Evolutionary conservation across 2,329 filamentous ascomycete genomes (phyloP), one percentile per base, ranked within the genome.

Genomic region (Fusarium sp.): DNA sequence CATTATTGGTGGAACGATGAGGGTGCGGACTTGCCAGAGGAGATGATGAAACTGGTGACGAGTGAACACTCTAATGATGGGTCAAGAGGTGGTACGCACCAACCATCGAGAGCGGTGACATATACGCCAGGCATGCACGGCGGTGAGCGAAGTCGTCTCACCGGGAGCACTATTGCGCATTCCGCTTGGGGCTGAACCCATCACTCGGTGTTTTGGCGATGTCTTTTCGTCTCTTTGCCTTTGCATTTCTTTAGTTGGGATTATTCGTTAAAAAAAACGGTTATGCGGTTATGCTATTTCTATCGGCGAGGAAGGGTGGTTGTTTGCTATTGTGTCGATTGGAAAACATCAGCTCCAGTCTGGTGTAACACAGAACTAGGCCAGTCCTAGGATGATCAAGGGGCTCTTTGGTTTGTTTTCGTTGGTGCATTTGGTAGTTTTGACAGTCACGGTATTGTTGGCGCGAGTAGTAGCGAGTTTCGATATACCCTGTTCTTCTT

Each of bases 1-100:
- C 68, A 72, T 42, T 73, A 76, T 57, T 78, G 76, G 76, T 76
- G 73, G 72, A 63, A 65, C 9, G 75, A 72, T 53, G 49, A 53
- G 39, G 70, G 67, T 11, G 49, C 64, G 48, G 55, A 54, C 32
- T 21, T 66, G 9, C 39, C 65, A 25, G 58, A 61, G 29, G 52
- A 41, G 13, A 54, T 49, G 27, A 27, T 51, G 32, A 52, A 49
- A 21, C 55, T 49, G 14, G 54, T 63, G 44, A 70, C 66, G 33
- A 71, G 59, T 35, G 53, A 63, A 27, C 53, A 61, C 46, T 71
- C 71, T 3, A 66, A 67, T 33, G 59, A 66, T 38, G 66, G 66
- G 2, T 71, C 67, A 25, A 64, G 66, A 27, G 42, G 67, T 13
- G 67, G 70, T 13, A 73, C 70, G 25, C 61, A 63, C 9, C 60